Conservation (phyloP, 2,329 filamentous ascomycete genomes). For the Ceratocystis eucalypticola region DNA sequence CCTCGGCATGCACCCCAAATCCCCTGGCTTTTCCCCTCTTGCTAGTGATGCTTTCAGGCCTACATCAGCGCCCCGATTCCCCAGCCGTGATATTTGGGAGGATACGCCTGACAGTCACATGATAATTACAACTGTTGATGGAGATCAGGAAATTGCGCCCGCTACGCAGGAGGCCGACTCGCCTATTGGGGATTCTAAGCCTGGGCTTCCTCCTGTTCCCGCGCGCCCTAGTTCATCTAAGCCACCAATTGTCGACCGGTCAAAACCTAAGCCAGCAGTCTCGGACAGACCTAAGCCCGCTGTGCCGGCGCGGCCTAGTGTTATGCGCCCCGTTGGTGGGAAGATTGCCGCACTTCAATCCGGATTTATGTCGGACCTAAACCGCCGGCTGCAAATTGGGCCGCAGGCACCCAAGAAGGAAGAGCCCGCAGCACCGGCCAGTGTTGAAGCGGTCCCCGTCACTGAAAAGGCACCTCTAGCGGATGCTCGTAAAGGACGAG, state of each 20-base stretch:
- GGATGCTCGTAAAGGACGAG: constrained; percentile 82
- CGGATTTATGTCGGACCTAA: constrained; percentile 84
- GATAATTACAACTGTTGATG: constrained; percentile 57
- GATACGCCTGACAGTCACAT: constrained; percentile 74
- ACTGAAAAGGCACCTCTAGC: constrained; percentile 52
- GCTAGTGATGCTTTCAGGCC: constrained; percentile 11
- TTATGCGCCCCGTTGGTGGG: constrained; percentile 52
- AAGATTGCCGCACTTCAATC: constrained; percentile 89
- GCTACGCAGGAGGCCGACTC: not conserved
- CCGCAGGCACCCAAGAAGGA: constrained; percentile 69
- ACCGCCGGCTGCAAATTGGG: constrained; percentile 74
- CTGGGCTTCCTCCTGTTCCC: constrained; percentile 21
- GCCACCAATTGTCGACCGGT: constrained; percentile 22
- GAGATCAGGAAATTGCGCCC: not conserved
- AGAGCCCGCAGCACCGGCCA: constrained; percentile 41
- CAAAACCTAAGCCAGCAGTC: constrained; percentile 44
- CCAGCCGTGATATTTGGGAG: constrained; percentile 89
- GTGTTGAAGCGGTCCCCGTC: constrained; percentile 39
- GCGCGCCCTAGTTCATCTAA: constrained; percentile 25
- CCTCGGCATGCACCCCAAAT: constrained; percentile 19
- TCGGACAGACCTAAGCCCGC: constrained; percentile 55
- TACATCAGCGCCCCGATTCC: constrained; percentile 39
- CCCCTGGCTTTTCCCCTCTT: constrained; percentile 6
- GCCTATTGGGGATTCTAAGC: not conserved
- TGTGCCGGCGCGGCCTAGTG: constrained; percentile 45